phyloP scores from a whole-genome alignment of 2,329 filamentous ascomycete species.

The Hortaea sp. region DNA sequence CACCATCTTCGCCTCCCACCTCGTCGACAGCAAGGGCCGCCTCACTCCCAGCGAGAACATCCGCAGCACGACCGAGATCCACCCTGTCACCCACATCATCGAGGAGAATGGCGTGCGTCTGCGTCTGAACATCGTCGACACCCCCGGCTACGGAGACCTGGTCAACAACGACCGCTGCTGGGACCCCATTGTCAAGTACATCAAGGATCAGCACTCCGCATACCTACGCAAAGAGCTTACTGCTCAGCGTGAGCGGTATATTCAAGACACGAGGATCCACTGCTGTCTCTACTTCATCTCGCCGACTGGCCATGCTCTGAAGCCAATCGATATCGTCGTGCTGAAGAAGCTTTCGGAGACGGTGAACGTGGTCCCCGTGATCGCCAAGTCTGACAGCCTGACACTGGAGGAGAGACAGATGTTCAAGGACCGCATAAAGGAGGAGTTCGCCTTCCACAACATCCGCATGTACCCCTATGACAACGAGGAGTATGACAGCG shows the following conservation, averaged over 20 bases:
- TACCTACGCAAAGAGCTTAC: conserved; percentile 99
- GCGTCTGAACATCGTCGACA: conserved; percentile 97
- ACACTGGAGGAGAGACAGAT: conserved; percentile 89
- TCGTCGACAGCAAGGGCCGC: conserved; percentile 97
- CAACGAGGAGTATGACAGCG: conserved; percentile 95
- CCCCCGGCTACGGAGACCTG: conserved; percentile 92
- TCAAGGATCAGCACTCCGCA: conserved; percentile 99
- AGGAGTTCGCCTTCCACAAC: conserved; percentile 99
- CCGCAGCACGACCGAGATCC: conserved; percentile 93
- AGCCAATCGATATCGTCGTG: conserved; percentile 98
- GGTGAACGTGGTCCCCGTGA: conserved; percentile 97
- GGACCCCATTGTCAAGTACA: conserved; percentile 99
- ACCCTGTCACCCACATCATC: conserved; percentile 95
- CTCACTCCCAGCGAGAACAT: conserved; percentile 85
- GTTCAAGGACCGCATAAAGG: conserved; percentile 98
- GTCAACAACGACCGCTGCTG: conserved; percentile 99
- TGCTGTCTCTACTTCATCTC: conserved; percentile 99
- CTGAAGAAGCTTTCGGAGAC: conserved; percentile 99
- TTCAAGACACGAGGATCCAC: conserved; percentile 98
- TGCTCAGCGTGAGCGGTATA: conserved; percentile 96
- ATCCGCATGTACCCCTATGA: conserved; percentile 99
- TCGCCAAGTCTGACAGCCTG: conserved; percentile 94
- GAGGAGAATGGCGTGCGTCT: conserved; percentile 98
- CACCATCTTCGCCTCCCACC: conserved; percentile 98
- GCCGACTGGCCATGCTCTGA: conserved; percentile 93